These are phyloP conservation scores for Solanum virginianum DNA, from an alignment of 257 asterid genomes.

Conservation along the genomic window DNA sequence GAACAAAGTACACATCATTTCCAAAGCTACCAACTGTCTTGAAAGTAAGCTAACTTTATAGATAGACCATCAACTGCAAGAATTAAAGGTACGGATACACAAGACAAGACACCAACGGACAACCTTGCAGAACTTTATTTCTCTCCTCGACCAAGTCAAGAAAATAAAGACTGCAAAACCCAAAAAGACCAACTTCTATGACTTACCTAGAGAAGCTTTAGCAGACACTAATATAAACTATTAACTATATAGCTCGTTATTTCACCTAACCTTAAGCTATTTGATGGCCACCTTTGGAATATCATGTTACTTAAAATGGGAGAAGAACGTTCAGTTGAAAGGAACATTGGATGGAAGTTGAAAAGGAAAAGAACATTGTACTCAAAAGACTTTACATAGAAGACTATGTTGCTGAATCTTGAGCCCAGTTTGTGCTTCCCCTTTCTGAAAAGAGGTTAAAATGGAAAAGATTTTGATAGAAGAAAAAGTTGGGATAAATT, in stretches of 20 bases:
- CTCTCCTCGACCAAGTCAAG: constrained; percentile 22
- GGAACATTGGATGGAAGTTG: constrained; percentile 19
- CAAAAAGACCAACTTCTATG: constrained; percentile 23
- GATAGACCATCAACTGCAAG: constrained; percentile 17
- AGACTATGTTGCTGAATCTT: constrained; percentile 39
- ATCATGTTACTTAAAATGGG: constrained; percentile 29
- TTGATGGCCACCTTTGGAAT: constrained; percentile 19
- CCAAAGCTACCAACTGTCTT: neutral
- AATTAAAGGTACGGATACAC: constrained; percentile 32
- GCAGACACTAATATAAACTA: constrained; percentile 22
- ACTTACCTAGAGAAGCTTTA: constrained; percentile 21
- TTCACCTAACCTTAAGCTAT: constrained; percentile 41
- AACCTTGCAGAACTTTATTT: constrained; percentile 24
- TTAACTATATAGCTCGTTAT: constrained; percentile 33
- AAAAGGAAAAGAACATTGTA: constrained; percentile 15
- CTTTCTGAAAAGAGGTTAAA: constrained; percentile 14
- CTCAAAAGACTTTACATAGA: constrained; percentile 35
- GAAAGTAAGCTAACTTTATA: constrained; percentile 11
- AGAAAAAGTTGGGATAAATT: constrained; percentile 31
- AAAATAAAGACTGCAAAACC: constrained; percentile 24
- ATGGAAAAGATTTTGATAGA: constrained; percentile 1
- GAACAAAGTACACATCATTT: neutral
- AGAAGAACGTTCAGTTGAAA: constrained; percentile 4
- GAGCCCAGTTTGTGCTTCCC: constrained; percentile 48
- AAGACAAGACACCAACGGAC: constrained; percentile 14